A percentile compares a stretch with the other conserved stretches of the same genome.
These are phyloP conservation scores for Elsinoe necatrix DNA, from an alignment of 2,329 filamentous ascomycete species.

Conservation along the genomic window DNA sequence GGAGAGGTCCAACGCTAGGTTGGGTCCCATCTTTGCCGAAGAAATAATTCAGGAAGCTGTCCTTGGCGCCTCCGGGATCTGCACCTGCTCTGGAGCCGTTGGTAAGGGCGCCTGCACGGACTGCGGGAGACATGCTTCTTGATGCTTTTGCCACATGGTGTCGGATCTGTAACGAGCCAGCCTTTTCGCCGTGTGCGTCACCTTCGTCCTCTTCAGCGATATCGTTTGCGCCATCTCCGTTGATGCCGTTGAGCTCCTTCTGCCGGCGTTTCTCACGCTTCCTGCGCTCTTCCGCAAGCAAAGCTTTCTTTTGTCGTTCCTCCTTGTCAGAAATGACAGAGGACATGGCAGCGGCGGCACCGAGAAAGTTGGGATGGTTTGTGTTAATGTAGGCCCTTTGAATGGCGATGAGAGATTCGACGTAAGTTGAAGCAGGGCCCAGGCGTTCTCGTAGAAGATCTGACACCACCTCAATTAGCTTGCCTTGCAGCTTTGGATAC, in stretches of 20 bases:
- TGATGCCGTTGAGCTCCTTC: conserved; percentile 71
- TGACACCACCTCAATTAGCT: conserved; percentile 96
- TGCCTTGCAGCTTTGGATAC: conserved; percentile 87
- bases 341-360: conserved; percentile 93
- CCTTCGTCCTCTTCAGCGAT: conserved; percentile 50
- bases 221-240: conserved; percentile 61
- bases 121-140: conserved; percentile 75
- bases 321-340: conserved; percentile 92
- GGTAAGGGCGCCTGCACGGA: conserved; percentile 46
- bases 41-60: conserved; percentile 97
- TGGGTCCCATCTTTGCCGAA: conserved; percentile 78
- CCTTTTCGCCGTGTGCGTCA: conserved; percentile 44
- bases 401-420: conserved; percentile 94
- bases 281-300: conserved; percentile 71
- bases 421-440: conserved; percentile 80
- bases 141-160: conserved; percentile 53
- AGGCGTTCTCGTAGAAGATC: conserved; percentile 87
- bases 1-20: conserved; percentile 25
- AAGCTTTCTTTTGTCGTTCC: conserved; percentile 76
- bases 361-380: conserved; percentile 97
- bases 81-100: conserved; percentile 57
- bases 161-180: conserved; percentile 48
- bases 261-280: conserved; percentile 73
- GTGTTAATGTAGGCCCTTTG: conserved; percentile 99
- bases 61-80: conserved; percentile 57